Evolutionary conservation across 2,329 filamentous ascomycete species (phyloP).

Genomic region (Ophiostoma triangulosporum): DNA sequence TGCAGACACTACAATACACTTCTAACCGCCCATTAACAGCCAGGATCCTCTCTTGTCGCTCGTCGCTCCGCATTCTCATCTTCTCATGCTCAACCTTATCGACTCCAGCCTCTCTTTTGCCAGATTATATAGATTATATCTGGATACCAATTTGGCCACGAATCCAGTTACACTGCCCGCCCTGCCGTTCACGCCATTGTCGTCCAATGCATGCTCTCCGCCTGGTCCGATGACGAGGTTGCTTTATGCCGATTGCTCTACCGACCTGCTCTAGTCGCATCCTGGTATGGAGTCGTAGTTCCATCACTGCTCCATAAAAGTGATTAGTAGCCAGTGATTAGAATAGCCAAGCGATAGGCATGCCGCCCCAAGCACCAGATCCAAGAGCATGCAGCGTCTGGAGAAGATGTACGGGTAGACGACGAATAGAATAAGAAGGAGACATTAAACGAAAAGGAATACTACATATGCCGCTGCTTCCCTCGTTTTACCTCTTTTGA

Average conservation of each 20-base stretch:
- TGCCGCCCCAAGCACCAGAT: conserved; percentile 7
- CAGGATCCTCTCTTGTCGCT: conserved; percentile 1
- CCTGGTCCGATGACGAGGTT: neutral
- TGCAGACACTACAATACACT: neutral
- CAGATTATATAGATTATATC: neutral
- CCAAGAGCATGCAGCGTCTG: neutral
- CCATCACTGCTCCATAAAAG: neutral
- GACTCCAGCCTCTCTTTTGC: neutral
- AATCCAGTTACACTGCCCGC: no score
- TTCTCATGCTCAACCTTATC: neutral
- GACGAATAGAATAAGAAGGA: neutral
- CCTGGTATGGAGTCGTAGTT: no score
- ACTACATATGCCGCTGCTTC: neutral
- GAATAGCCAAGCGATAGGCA: neutral
- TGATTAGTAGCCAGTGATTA: neutral
- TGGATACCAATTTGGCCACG: neutral
- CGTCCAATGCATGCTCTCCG: neutral
- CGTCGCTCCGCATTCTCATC: conserved; percentile 6
- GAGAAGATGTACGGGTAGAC: neutral
- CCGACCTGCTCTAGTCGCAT: neutral
- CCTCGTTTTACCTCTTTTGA: neutral
- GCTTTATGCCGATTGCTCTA: no score
- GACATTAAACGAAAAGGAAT: neutral
- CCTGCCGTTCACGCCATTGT: no score
- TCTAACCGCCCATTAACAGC: neutral